A percentile compares a stretch with the other conserved stretches of the same genome.
Evolutionary conservation across 768 basidiomycete species (phyloP).

Genomic region (Boletus tomentosulus): DNA sequence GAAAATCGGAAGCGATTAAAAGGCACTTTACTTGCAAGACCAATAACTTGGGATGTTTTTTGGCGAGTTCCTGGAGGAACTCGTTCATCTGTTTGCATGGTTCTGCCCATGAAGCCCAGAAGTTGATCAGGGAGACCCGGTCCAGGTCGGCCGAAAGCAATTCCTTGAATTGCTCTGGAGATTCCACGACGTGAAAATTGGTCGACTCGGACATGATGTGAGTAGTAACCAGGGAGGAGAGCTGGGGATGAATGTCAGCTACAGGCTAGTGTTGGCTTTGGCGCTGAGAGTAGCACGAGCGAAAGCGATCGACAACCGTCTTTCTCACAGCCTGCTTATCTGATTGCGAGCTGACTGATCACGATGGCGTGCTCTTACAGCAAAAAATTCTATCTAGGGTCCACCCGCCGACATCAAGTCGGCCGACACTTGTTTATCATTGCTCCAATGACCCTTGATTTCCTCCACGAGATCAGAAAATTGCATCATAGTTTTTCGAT

Average conservation of each 20-base stretch:
- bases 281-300: not conserved
- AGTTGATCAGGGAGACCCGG: constrained; percentile 84
- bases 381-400: too few species aligned
- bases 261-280: not conserved
- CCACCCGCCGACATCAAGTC: too few species aligned
- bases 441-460: not conserved
- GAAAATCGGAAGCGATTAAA: not conserved
- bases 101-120: constrained; percentile 92
- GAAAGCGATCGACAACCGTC: not conserved
- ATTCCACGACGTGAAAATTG: constrained; percentile 50
- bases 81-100: constrained; percentile 90
- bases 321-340: not conserved
- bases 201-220: constrained; percentile 18
- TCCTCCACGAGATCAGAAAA: too few species aligned
- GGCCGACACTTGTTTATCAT: too few species aligned
- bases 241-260: not conserved
- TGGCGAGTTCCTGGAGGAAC: constrained; percentile 67
- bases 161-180: constrained; percentile 67
- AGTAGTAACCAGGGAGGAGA: not conserved
- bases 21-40: constrained; percentile 65
- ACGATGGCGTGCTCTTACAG: not conserved
- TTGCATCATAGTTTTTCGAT: too few species aligned
- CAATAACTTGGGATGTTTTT: constrained; percentile 62
- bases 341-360: not conserved
- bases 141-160: constrained; percentile 73